Conservation (phyloP, 345 rosid genomes). For the Brassica juncea region DNA sequence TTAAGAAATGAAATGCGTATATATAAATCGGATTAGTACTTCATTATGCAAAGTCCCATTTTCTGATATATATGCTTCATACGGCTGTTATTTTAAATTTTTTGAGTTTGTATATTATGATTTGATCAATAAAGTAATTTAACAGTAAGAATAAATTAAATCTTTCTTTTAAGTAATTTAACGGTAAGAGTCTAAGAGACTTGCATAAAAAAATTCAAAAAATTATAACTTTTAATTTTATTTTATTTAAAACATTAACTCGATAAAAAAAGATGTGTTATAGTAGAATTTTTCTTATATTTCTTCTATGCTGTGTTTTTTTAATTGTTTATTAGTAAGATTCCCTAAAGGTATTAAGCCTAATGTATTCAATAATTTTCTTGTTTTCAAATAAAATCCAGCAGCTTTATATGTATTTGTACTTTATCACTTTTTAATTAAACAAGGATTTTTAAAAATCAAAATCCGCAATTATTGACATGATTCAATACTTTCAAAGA, state of each 20-base stretch:
- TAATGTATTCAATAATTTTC: constrained; percentile 1
- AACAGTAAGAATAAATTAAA: too few species aligned
- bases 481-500: background rate
- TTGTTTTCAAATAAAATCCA: constrained; percentile 8
- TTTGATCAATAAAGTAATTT: too few species aligned
- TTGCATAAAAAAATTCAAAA: too few species aligned
- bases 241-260: background rate
- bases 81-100: too few species aligned
- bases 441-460: background rate
- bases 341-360: background rate
- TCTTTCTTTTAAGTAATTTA: too few species aligned
- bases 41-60: too few species aligned
- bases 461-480: constrained; percentile 32
- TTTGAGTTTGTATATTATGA: too few species aligned
- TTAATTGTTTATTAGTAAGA: background rate
- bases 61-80: too few species aligned
- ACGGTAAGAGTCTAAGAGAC: too few species aligned
- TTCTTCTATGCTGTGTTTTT: background rate
- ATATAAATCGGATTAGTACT: too few species aligned
- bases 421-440: background rate
- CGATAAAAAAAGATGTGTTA: background rate
- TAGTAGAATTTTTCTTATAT: background rate
- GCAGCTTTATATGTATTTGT: constrained; percentile 16
- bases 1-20: too few species aligned
- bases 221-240: background rate